Base-by-base conservation (phyloP, 768 basidiomycete genomes). In the Kwoniella sp. region DNA sequence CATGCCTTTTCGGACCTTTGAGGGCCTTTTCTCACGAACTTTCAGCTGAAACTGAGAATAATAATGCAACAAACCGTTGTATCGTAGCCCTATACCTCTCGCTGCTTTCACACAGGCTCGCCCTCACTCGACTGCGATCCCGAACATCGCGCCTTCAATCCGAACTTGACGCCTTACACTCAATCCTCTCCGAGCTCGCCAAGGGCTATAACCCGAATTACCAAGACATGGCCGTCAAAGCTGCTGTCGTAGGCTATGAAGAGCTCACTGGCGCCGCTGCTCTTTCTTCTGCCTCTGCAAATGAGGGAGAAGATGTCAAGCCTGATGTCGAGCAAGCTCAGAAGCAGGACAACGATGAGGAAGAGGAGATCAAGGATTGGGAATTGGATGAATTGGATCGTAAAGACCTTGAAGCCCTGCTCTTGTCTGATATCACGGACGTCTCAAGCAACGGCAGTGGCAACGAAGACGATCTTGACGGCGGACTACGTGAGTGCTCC, bases 201-300 rank as follows among this genome's bases (percentile, higher is more conserved):
- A 86, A 86, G 11, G 88, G 89, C 3, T 97, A 96, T 82, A 99
- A 99, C 79, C 95, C 95, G 17, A 99, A 99, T 80, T 97, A 97
- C 81, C 94, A 97, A 79, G 95, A 99, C 77, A 98, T 99, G 95
- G 93, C 93, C 1, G 95, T 98, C 54, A 86, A 96, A 29, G 94
- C 95, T 71, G 94, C 95, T 20, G 93, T 97, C 17, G 88, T 93
- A 53, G 94, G 93, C 15, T 98, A 91, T 88, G 91, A 93, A 77
- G 87, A 83, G 55, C 65, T 72, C 17, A 52, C 50, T 2, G 63
- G 62, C 13, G 48, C 58, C 5, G 31, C 63, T 29, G 38, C 63
- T 15, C 25, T 8, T 17, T 28, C 28, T 48, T 55, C 59, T 13
- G 51, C 47, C 29, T n/a, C n/a, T n/a, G n/a, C n/a, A n/a, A n/a